phyloP scores from a whole-genome alignment of 2,329 filamentous ascomycete genomes.

The Orbilia blumenaviensis region DNA sequence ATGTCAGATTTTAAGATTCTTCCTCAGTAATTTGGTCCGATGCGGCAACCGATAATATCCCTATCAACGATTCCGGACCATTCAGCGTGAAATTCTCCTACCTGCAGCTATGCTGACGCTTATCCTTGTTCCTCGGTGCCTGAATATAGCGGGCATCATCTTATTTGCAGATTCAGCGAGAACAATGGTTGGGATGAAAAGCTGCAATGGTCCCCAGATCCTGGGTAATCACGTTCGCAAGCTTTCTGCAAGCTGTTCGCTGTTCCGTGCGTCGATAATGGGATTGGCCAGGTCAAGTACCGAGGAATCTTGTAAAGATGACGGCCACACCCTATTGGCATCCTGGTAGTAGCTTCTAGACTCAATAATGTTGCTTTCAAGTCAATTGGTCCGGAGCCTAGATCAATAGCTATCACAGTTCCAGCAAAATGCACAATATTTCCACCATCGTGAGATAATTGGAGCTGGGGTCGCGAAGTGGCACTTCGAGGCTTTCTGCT shows the following conservation, averaged over 20 bases:
- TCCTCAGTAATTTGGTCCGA: conserved; percentile 24
- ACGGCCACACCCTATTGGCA: conserved; percentile 16
- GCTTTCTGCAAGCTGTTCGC: conserved; percentile 20
- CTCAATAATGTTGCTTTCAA: background rate
- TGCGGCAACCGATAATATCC: conserved; percentile 13
- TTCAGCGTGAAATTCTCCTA: conserved; percentile 30
- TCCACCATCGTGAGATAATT: background rate
- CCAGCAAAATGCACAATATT: background rate
- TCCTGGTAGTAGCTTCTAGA: background rate
- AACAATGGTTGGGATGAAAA: conserved; percentile 36
- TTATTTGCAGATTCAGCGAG: conserved; percentile 47
- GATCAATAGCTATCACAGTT: background rate
- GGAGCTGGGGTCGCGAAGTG: background rate
- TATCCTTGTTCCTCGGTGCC: conserved; percentile 44
- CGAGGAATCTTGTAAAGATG: conserved; percentile 36
- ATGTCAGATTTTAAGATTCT: conserved; percentile 46
- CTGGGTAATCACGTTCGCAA: conserved; percentile 26
- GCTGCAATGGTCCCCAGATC: conserved; percentile 42
- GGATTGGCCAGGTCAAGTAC: conserved; percentile 37
- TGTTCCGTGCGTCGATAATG: conserved; percentile 7
- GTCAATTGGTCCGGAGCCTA: conserved; percentile 13
- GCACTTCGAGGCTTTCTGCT: background rate
- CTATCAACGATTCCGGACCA: conserved; percentile 9
- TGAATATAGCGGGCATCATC: conserved; percentile 34
- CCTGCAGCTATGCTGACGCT: conserved; percentile 14